Evolutionary conservation across 352 stramenopile species (phyloP), one percentile per base, ranked within the genome.

Genomic region (Pythium coloratum): DNA sequence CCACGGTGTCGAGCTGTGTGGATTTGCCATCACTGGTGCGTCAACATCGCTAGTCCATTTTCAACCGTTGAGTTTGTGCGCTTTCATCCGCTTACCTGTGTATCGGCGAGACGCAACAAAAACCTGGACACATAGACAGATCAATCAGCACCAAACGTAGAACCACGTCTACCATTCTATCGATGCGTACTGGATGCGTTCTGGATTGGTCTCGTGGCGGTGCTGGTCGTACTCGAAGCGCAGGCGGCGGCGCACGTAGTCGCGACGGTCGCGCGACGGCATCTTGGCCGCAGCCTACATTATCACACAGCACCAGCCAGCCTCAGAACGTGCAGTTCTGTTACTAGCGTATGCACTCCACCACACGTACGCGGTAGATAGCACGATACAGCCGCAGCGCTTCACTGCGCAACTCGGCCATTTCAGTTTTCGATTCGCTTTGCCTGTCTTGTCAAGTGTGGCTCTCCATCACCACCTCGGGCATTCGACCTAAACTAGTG

Each of bases 211-310:
- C 67, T 89, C 82, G 40, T 79, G 58, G n/a, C 76, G 80, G 32
- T 80, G 66, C 63, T 89, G 75, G 30, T 93, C 82, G 63, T 89
- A 93, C 66, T 93, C 84, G 50, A 78, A 73, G 53, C 84, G 84
- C 61, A 93, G 66, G 12, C 84, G 79, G 30, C 80, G 81, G 0
- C 84, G 80, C 55, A 93, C 79, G 73, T 90, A 93, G 51, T 86
- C 67, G 32, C 64, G 73, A 16, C 84, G 80, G 55, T 93, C 84
- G 20, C 78, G 73, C 32, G 82, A 84, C 30, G 84, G 84, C 82
- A 93, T 90, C 57, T 80, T 77, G 14, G 73, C 80, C 13, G 84
- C 81, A 44, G 81, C 78, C 84, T 92, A 63, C 18, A 59, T 5
- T 26, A 26, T 20, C 20, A 60, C 44, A 36, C n/a, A 47, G 30